Percentiles rank a stretch among this genome's conserved stretches.
Evolutionary conservation across 768 basidiomycete species (phyloP).

Genomic region (Nevesoporus exiguus): DNA sequence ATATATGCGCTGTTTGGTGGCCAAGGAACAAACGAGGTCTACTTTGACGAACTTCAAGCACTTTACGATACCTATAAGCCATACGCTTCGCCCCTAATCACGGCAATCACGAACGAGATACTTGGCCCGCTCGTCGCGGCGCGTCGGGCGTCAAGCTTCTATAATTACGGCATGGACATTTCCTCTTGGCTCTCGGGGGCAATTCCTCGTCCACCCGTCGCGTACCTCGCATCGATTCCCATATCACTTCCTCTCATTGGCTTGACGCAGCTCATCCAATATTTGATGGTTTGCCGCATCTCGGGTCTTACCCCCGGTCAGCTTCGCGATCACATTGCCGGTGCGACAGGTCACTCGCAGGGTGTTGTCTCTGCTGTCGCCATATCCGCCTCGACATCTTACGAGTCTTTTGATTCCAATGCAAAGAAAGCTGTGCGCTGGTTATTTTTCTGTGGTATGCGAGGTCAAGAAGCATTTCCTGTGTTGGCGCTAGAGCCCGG

Average conservation of each 20-base stretch:
- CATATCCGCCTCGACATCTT: constrained; percentile 74
- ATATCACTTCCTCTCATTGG: constrained; percentile 95
- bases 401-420: constrained; percentile 73
- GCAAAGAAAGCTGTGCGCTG: constrained; percentile 82
- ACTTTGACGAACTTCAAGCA: constrained; percentile 91
- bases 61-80: constrained; percentile 91
- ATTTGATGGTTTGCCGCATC: constrained; percentile 76
- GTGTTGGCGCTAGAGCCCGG: constrained; percentile 83
- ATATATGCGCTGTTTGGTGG: constrained; percentile 96
- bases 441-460: constrained; percentile 90
- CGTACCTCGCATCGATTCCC: constrained; percentile 91
- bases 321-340: constrained; percentile 69
- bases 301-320: constrained; percentile 75
- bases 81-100: constrained; percentile 73
- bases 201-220: constrained; percentile 64
- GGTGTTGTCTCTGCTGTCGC: constrained; percentile 94
- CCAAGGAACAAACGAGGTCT: constrained; percentile 97
- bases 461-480: constrained; percentile 94
- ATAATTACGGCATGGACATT: constrained; percentile 78
- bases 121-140: constrained; percentile 68
- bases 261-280: constrained; percentile 92
- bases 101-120: constrained; percentile 57
- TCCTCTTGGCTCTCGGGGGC: constrained; percentile 79
- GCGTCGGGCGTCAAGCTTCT: constrained; percentile 57
- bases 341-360: constrained; percentile 96